Evolutionary conservation across 345 rosid species (phyloP).

Genomic region (Melaleuca quinquenervia): DNA sequence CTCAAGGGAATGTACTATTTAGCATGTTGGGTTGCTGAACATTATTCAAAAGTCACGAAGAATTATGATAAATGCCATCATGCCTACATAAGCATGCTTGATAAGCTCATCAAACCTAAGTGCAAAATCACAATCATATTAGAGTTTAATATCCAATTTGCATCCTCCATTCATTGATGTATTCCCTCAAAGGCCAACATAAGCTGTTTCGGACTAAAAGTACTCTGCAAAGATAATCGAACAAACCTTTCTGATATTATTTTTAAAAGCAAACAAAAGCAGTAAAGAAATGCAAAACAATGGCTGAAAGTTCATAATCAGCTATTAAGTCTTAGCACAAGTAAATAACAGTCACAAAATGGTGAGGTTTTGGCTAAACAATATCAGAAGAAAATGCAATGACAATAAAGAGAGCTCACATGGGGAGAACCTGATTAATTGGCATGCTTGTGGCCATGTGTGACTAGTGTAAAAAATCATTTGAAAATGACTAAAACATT

Average conservation of each 20-base stretch:
- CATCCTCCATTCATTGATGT: not conserved
- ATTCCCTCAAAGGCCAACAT: not conserved
- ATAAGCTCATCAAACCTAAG: not conserved
- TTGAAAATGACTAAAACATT: not conserved
- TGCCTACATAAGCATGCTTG: not conserved
- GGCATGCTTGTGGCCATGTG: not conserved
- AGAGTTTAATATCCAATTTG: not conserved
- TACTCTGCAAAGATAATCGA: not conserved
- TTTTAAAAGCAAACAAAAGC: not conserved
- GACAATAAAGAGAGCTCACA: not conserved
- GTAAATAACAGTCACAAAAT: not conserved
- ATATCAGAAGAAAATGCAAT: not conserved
- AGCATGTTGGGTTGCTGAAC: not conserved
- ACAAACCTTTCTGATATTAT: not conserved
- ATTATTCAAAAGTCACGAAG: no score
- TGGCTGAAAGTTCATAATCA: not conserved
- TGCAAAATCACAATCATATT: not conserved
- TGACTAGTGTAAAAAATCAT: not conserved
- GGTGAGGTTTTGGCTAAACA: not conserved
- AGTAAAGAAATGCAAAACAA: not conserved
- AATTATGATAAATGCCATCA: not conserved
- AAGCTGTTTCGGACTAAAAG: not conserved
- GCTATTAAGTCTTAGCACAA: not conserved
- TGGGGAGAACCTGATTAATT: not conserved
- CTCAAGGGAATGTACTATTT: not conserved